A percentile compares a stretch with the other conserved stretches of the same genome.
These are phyloP conservation scores for Scedosporium minutisporum DNA, from an alignment of 2,329 filamentous ascomycete genomes.

Conservation along the genomic window DNA sequence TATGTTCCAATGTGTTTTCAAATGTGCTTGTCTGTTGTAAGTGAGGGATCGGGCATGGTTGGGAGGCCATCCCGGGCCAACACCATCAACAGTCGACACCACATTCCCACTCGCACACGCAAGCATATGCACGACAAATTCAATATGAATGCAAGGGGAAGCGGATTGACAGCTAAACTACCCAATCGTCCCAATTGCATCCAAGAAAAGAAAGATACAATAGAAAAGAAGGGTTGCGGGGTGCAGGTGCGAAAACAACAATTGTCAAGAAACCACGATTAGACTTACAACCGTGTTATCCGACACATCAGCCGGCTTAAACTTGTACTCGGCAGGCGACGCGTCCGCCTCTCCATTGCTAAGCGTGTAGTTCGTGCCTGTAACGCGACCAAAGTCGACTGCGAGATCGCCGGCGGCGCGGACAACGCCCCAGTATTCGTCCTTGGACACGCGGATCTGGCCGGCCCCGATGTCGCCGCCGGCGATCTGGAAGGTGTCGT, in stretches of 20 bases:
- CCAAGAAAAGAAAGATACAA: background rate
- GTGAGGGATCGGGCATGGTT: background rate
- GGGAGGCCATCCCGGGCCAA: background rate
- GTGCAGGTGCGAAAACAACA: background rate
- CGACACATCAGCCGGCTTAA: conserved; percentile 31
- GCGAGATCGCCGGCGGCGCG: conserved; percentile 59
- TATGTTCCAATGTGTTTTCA: background rate
- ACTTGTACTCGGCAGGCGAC: conserved; percentile 28
- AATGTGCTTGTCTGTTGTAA: background rate
- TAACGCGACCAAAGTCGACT: conserved; percentile 60
- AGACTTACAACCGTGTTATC: conserved; percentile 36
- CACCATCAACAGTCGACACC: background rate
- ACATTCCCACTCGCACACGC: too few species aligned
- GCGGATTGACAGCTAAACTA: background rate
- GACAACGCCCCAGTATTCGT: conserved; percentile 60
- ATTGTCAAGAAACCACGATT: background rate
- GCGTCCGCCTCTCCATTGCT: conserved; percentile 35
- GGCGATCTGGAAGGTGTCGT: conserved; percentile 22
- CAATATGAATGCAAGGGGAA: too few species aligned
- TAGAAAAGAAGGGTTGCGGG: background rate
- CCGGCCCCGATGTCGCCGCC: conserved; percentile 26
- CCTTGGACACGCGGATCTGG: conserved; percentile 44
- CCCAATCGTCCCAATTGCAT: background rate
- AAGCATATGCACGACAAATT: too few species aligned
- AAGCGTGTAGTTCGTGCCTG: conserved; percentile 52